These are phyloP conservation scores for Urochloa ruziziensis DNA, from an alignment of 176 grass and related monocot species.

Conservation along the genomic window DNA sequence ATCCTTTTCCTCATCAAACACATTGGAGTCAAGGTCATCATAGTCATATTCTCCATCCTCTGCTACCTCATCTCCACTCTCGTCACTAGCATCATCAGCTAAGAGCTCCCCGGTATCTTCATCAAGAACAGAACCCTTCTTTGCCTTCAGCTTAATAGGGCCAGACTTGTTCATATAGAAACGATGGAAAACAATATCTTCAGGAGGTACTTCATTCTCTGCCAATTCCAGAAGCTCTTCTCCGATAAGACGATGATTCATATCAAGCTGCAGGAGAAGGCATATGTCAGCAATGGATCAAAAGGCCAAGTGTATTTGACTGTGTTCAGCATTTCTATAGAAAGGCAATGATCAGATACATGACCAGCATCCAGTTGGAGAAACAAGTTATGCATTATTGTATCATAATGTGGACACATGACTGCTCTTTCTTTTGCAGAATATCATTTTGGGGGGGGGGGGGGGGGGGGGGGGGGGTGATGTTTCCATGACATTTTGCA, in stretches of 20 bases:
- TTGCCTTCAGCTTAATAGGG: conserved; percentile 59
- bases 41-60: conserved; percentile 75
- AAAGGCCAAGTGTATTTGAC: not conserved
- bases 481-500: not conserved
- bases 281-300: not conserved
- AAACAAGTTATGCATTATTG: not conserved
- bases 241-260: conserved; percentile 64
- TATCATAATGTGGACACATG: not conserved
- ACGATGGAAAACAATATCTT: conserved; percentile 95
- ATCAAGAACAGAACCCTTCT: conserved; percentile 45
- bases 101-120: conserved; percentile 69
- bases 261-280: conserved; percentile 59
- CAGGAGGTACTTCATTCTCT: conserved; percentile 88
- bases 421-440: not conserved
- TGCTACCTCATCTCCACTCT: conserved; percentile 33
- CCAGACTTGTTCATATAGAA: conserved; percentile 90
- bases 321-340: not conserved
- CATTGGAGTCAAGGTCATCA: conserved; percentile 69
- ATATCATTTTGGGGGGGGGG: no score
- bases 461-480: no score
- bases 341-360: not conserved
- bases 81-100: conserved; percentile 46
- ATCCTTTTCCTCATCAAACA: conserved; percentile 78
- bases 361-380: not conserved
- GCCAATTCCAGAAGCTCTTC: conserved; percentile 83